Base-by-base conservation (phyloP, 2,329 filamentous ascomycete species). In the Ophidiomyces ophidiicola region DNA sequence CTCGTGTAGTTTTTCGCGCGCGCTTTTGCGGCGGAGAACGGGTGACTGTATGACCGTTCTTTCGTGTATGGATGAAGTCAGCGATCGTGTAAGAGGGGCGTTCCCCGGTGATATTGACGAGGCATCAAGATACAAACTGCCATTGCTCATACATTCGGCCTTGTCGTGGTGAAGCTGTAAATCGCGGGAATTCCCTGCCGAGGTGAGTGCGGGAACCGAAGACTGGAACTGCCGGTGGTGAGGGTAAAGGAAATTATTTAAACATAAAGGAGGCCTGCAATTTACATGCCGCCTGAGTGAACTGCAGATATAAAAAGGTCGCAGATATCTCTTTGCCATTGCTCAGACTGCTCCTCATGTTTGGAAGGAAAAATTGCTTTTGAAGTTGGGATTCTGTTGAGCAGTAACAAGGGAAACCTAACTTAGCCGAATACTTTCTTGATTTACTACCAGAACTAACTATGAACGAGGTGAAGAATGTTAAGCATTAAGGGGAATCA, bases 1-100 rank as follows among this genome's bases (percentile, higher is more conserved):
- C 17, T 33, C 31, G 14, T 41, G 38, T 2, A 41, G 24, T 14
- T 36, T 41, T 24, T 17, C 24, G 17, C 38, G 38, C 2, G 31
- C 32, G 11, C 31, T 32, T 35, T 32, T 41, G 12, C 38, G 40
- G 26, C 39, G 32, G 19, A 42, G 12, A 11, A 45, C 31, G 15
- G 43, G 36, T 3, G 43, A 45, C 18, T 39, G 30, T 18, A 45
- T 30, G n/a, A 45, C 37, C 17, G 37, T 32, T 20, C 29, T 32
- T n/a, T 26, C 14, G 10, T 14, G 37, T 3, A 23, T 2, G 36
- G 20, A 26, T 20, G 29, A 15, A 10, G 10, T 32, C 19, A 12
- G 12, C 14, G 2, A n/a, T n/a, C n/a, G n/a, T n/a, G n/a, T n/a
- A n/a, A n/a, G 38, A 14, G 17, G 24, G 14, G 14, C 11, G 20